These are phyloP conservation scores for Zymoseptoria brevis DNA, from an alignment of 2,329 filamentous ascomycete genomes.

Conservation along the genomic window DNA sequence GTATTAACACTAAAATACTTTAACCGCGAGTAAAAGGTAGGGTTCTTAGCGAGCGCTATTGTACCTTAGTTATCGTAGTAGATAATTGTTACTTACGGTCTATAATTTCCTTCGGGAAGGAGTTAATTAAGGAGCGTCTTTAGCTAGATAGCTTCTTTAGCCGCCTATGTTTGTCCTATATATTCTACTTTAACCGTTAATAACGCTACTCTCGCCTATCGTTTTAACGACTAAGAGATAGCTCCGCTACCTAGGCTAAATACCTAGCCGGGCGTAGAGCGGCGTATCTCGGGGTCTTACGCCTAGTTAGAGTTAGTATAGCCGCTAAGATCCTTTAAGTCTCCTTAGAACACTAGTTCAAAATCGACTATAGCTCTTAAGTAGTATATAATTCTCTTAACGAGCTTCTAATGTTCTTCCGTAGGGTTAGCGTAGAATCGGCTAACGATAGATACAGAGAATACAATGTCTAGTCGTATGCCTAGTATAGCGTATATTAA, in stretches of 20 bases:
- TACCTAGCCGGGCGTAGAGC: neutral
- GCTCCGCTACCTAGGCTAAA: slow-evolving; percentile 6
- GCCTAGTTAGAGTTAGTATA: slow-evolving; percentile 20
- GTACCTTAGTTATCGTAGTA: slow-evolving; percentile 6
- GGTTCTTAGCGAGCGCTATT: slow-evolving; percentile 4
- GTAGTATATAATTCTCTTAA: slow-evolving; percentile 7
- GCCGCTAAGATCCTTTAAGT: slow-evolving; percentile 10
- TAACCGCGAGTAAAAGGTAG: neutral
- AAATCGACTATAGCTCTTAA: no score
- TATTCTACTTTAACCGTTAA: slow-evolving; percentile 21
- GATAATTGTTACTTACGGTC: slow-evolving; percentile 4
- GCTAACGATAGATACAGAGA: slow-evolving; percentile 11
- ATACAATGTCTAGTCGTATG: slow-evolving; percentile 15
- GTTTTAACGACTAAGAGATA: slow-evolving; percentile 17
- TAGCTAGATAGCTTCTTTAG: slow-evolving; percentile 20
- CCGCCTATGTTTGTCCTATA: slow-evolving; percentile 15
- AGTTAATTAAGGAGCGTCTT: no score
- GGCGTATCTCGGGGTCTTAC: slow-evolving; percentile 9
- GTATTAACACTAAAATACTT: neutral
- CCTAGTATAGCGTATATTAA: slow-evolving; percentile 1
- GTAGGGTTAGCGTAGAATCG: slow-evolving; percentile 11
- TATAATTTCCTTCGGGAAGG: no score
- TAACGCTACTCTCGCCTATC: slow-evolving; percentile 15
- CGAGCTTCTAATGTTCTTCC: slow-evolving; percentile 8
- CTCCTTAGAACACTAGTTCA: slow-evolving; percentile 4